These are phyloP conservation scores for Cryptococcus sp. DNA, from an alignment of 1,284 basidiomycete genomes.

Conservation along the genomic window DNA sequence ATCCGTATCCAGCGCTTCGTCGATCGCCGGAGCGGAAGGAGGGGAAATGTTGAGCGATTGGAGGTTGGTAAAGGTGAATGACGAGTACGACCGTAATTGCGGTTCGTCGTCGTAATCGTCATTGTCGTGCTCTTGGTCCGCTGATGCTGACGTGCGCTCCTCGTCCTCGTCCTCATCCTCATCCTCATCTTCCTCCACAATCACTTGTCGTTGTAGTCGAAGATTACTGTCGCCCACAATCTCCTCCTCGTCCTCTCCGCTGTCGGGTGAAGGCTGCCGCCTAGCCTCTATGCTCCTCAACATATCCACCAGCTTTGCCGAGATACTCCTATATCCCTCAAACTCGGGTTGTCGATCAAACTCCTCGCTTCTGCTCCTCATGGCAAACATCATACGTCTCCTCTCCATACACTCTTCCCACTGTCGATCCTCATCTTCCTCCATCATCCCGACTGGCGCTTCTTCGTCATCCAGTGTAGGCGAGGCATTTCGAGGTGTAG, in stretches of 20 bases:
- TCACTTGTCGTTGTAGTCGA: not conserved
- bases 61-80: constrained; percentile 2
- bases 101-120: not conserved
- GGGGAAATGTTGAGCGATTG: constrained; percentile 1
- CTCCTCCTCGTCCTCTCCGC: constrained; percentile 4
- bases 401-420: constrained; percentile 42
- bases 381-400: constrained; percentile 43
- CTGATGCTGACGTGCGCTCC: too few relatives aligned
- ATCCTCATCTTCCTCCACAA: not conserved
- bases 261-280: not conserved
- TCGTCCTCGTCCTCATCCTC: not conserved
- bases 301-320: constrained; percentile 32
- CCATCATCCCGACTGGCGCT: constrained; percentile 1
- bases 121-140: too few relatives aligned
- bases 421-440: constrained; percentile 17
- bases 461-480: constrained; percentile 12
- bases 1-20: not conserved
- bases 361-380: constrained; percentile 17
- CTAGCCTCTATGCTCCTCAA: constrained; percentile 17
- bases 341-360: constrained; percentile 32
- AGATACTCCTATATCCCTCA: constrained; percentile 41
- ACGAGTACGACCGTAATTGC: not conserved
- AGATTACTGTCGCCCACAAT: not conserved
- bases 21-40: not conserved
- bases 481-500: constrained; percentile 14